Base-by-base conservation (phyloP, 805 yeast species). In the Candida argentea region DNA sequence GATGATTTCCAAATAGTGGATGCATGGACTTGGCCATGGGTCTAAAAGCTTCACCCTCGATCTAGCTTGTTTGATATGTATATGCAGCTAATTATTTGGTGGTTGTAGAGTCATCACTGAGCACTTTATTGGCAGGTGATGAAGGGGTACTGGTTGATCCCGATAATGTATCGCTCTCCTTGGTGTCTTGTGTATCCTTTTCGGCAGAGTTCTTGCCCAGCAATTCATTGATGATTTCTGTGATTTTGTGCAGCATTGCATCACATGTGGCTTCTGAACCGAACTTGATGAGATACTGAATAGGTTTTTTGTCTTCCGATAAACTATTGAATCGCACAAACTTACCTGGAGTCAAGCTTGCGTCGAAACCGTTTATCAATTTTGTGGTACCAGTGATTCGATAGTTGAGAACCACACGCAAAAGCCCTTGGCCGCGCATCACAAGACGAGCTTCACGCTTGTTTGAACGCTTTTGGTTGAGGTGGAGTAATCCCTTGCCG, bases 391-490 rank as follows among this genome's bases (percentile, higher is more conserved):
- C 56, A 1, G 68, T 61, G 20, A 91, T 58, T 11, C 84, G 79
- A 26, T 76, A 57, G 52, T 91, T 91, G 37, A 91, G 61, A 15
- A 89, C 74, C 7, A 91, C 89, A 37, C 85, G 73, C 35, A 85
- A 63, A 11, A 84, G 69, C 3, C 94, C 94, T 35, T 82, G 83
- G 4, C 94, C 77, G 48, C 98, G 73, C 95, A 91, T 86, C 4
- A 91, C 78, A 7, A 91, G 50, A 41, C 98, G 71, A 1, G 77
- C 64, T 30, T 67, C 68, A 22, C 50, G 46, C 6, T 53, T 44
- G 25, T 57, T 55, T 7, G 40, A 37, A 15, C 43, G 35, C 3
- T 62, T 52, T 37, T 59, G 61, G 52, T 91, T 89, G 15, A 91
- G 67, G 47, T 84, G 94, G n/a, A 91, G 56, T 4, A 73, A 67